Percentiles rank a stretch among this genome's conserved stretches.
Conservation (phyloP, 371 early-diverging fungal species). For the Nematocida ironsii region DNA sequence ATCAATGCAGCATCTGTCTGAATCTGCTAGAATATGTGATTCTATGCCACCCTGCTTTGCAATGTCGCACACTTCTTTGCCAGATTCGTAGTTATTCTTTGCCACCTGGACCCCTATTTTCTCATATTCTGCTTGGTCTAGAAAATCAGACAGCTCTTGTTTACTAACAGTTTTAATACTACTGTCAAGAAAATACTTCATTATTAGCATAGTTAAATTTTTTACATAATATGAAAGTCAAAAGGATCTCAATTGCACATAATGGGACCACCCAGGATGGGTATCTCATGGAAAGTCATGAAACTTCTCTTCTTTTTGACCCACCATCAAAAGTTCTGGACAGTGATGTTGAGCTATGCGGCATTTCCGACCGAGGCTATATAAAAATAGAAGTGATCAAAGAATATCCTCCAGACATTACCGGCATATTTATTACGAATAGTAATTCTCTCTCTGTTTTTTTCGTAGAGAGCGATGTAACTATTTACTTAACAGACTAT, state of each 20-base stretch:
- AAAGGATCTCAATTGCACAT: constrained; percentile 22
- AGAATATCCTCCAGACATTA: constrained; percentile 37
- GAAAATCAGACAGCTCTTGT: background rate
- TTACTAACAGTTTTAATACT: background rate
- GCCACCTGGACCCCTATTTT: constrained; percentile 39
- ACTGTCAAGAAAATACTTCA: constrained; percentile 29
- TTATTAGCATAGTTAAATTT: constrained; percentile 9
- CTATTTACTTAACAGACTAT: constrained; percentile 62
- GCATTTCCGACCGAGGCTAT: constrained; percentile 9
- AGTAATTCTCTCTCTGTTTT: constrained; percentile 63
- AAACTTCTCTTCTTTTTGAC: constrained; percentile 44
- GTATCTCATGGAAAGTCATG: constrained; percentile 14
- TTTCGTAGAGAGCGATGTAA: constrained; percentile 57
- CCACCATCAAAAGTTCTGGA: constrained; percentile 30
- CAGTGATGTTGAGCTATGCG: background rate
- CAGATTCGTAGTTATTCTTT: constrained; percentile 22
- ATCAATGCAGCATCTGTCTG: constrained; percentile 56
- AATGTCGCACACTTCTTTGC: constrained; percentile 6
- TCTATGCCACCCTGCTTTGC: background rate
- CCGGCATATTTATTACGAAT: constrained; percentile 56
- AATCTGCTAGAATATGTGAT: constrained; percentile 42
- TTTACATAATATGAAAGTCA: constrained; percentile 33
- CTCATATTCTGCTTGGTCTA: background rate
- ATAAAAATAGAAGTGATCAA: constrained; percentile 52
- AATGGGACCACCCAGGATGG: constrained; percentile 12